Evolutionary conservation across 805 yeast genomes (phyloP).

Genomic region (Pichia californica): DNA sequence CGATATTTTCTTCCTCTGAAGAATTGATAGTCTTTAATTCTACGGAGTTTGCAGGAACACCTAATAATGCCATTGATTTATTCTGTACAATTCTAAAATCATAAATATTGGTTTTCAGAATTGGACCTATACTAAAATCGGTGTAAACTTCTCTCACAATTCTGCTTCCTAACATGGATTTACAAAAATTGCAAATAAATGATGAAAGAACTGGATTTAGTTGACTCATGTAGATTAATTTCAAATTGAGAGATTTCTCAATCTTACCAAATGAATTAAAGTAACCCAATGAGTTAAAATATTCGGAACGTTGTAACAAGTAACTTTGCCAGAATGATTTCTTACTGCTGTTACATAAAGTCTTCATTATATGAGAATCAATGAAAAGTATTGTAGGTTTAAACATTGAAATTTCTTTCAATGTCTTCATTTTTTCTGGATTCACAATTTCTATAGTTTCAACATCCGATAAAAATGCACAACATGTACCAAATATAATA

Average conservation of each 20-base stretch:
- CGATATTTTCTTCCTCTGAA: slow-evolving; percentile 35
- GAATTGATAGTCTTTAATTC: slow-evolving; percentile 48
- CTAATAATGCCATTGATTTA: slow-evolving; percentile 34
- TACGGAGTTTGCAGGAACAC: slow-evolving; percentile 52
- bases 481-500: slow-evolving; percentile 33
- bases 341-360: slow-evolving; percentile 16
- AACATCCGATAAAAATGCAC: slow-evolving; percentile 34
- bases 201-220: slow-evolving; percentile 15
- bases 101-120: slow-evolving; percentile 50
- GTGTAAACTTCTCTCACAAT: slow-evolving; percentile 45
- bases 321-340: slow-evolving; percentile 20
- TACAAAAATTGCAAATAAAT: slow-evolving; percentile 30
- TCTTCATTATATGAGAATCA: slow-evolving; percentile 21
- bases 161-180: slow-evolving; percentile 44
- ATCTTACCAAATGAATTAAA: slow-evolving; percentile 32
- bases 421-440: slow-evolving; percentile 5
- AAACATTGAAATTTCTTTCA: slow-evolving; percentile 9
- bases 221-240: slow-evolving; percentile 36
- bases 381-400: slow-evolving; percentile 30
- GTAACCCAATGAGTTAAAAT: slow-evolving; percentile 44
- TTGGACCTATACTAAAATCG: slow-evolving; percentile 47
- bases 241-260: slow-evolving; percentile 22
- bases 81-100: slow-evolving; percentile 50
- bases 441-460: slow-evolving; percentile 20
- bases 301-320: slow-evolving; percentile 32